Evolutionary conservation across 1,284 basidiomycete genomes (phyloP).

Genomic region (Malassezia sympodialis): DNA sequence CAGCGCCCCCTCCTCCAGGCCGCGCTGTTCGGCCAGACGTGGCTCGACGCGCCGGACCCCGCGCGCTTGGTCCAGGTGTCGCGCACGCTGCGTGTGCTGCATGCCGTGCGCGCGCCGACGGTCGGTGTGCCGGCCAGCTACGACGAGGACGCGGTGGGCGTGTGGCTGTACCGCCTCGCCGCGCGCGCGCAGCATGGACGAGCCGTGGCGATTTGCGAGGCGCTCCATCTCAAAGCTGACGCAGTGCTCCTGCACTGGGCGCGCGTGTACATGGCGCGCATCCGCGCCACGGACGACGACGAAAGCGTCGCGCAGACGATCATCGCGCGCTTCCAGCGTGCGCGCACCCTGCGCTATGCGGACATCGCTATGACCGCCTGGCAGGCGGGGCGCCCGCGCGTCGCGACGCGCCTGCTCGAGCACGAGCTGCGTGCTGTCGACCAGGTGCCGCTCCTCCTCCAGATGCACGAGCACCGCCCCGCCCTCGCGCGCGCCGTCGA

Average conservation of each 20-base stretch:
- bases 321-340: constrained; percentile 11
- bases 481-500: constrained; percentile 83
- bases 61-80: constrained; percentile 83
- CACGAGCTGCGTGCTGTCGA: constrained; percentile 79
- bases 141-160: constrained; percentile 57
- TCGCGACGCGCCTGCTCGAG: constrained; percentile 89
- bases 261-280: constrained; percentile 70
- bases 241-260: constrained; percentile 92
- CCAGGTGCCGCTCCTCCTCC: constrained; percentile 80
- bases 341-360: constrained; percentile 65
- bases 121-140: constrained; percentile 89
- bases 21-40: constrained; percentile 86
- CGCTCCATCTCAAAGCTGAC: constrained; percentile 71
- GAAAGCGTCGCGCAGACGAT: constrained; percentile 55
- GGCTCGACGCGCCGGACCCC: constrained; percentile 82
- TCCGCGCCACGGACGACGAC: constrained; percentile 55
- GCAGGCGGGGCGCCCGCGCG: constrained; percentile 70
- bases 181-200: constrained; percentile 80
- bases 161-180: constrained; percentile 71
- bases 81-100: constrained; percentile 83
- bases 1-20: constrained; percentile 74
- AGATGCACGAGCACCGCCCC: constrained; percentile 85
- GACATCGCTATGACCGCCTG: constrained; percentile 89
- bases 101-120: constrained; percentile 78
- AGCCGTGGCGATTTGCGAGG: constrained; percentile 78